These are phyloP conservation scores for Mucor saturninus DNA, from an alignment of 371 early-diverging fungal genomes.

Conservation along the genomic window DNA sequence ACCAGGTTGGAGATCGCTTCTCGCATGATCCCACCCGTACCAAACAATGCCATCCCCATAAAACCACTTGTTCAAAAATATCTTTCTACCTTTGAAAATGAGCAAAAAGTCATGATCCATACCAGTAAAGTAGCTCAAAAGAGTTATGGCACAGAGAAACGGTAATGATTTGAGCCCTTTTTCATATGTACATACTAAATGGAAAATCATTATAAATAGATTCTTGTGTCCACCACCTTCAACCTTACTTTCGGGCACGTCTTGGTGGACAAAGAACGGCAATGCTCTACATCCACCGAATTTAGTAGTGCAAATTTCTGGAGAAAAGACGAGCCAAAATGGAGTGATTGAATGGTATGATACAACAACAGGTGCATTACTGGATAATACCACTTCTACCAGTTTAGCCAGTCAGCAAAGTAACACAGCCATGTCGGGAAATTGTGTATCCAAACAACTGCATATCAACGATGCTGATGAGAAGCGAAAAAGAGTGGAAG, in stretches of 20 bases:
- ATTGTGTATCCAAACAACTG: slow-evolving; percentile 82
- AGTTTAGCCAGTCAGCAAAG: slow-evolving; percentile 19
- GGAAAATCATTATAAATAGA: slow-evolving; percentile 21
- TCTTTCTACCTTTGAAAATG: slow-evolving; percentile 49
- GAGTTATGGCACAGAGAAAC: slow-evolving; percentile 85
- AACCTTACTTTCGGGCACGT: slow-evolving; percentile 71
- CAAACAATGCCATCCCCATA: slow-evolving; percentile 20
- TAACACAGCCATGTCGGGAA: slow-evolving; percentile 53
- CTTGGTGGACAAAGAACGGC: slow-evolving; percentile 20
- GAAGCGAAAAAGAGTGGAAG: slow-evolving; percentile 78
- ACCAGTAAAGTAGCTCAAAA: slow-evolving; percentile 88
- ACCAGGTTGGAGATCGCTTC: too few relatives aligned
- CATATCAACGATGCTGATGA: slow-evolving; percentile 86
- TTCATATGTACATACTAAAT: slow-evolving; percentile 20
- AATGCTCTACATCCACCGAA: slow-evolving; percentile 29
- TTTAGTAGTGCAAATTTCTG: slow-evolving; percentile 49
- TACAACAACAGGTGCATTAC: neutral
- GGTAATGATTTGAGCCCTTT: slow-evolving; percentile 28
- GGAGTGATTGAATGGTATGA: slow-evolving; percentile 54
- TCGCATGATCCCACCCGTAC: too few relatives aligned
- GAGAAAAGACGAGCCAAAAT: slow-evolving; percentile 48
- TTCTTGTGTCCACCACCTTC: slow-evolving; percentile 86
- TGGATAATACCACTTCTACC: slow-evolving; percentile 17
- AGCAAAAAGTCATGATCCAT: slow-evolving; percentile 71
- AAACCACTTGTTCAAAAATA: slow-evolving; percentile 52